Evolutionary conservation across 1,139 yeast species (phyloP).

Genomic region (Sugiyamaella japonica): DNA sequence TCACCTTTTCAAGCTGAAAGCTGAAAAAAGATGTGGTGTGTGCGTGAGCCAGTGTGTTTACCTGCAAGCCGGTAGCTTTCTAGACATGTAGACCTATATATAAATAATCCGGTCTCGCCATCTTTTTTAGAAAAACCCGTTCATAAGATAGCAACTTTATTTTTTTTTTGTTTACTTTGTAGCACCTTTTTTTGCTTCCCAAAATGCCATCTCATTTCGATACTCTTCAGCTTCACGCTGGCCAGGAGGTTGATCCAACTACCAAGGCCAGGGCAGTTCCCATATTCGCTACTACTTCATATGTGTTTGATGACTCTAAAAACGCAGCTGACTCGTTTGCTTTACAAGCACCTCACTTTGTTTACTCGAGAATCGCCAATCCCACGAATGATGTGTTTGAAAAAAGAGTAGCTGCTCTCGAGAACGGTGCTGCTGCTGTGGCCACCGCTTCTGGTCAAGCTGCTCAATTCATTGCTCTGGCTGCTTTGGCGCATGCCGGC

Average conservation of each 20-base stretch:
- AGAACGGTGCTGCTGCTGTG: slow-evolving; percentile 86
- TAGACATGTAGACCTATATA: neutral
- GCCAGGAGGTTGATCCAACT: slow-evolving; percentile 63
- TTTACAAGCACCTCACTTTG: slow-evolving; percentile 75
- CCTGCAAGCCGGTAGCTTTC: neutral
- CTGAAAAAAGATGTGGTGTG: neutral
- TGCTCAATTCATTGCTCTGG: slow-evolving; percentile 83
- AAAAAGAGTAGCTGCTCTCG: slow-evolving; percentile 87
- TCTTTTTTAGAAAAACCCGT: neutral
- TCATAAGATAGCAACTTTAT: no score
- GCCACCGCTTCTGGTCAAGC: slow-evolving; percentile 96
- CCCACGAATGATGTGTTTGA: slow-evolving; percentile 93
- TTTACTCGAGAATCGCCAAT: slow-evolving; percentile 87
- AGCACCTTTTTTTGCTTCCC: no score
- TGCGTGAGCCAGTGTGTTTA: neutral
- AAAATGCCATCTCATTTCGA: slow-evolving; percentile 60
- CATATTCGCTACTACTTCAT: slow-evolving; percentile 69
- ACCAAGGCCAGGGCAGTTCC: slow-evolving; percentile 85
- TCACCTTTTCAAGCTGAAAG: neutral
- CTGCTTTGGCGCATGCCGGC: slow-evolving; percentile 83
- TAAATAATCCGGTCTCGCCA: neutral
- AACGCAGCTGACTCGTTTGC: slow-evolving; percentile 93
- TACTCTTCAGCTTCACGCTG: slow-evolving; percentile 93
- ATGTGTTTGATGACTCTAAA: slow-evolving; percentile 79
- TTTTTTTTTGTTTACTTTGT: no score